Evolutionary conservation across 2,329 filamentous ascomycete species (phyloP), one percentile per base, ranked within the genome.

Genomic region (Stemphylium lycopersici): DNA sequence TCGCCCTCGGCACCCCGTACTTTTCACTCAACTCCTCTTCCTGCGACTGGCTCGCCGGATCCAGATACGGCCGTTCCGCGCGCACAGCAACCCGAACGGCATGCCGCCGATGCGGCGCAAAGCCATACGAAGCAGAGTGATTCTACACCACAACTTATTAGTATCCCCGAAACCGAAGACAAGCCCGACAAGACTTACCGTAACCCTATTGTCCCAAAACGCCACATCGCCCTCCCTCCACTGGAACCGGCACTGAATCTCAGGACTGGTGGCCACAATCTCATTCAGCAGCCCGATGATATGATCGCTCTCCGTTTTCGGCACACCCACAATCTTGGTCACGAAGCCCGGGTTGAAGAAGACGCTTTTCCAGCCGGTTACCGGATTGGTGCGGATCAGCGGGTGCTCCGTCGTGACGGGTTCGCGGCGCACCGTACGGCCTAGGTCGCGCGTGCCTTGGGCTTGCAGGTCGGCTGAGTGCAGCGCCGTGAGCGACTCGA

Each of bases 211-310:
- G 66, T 89, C 87, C 87, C 87, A 90, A 53, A 90, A 81, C 0
- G 86, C 86, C 1, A 90, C 84, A 52, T 88, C 87, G 37, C 84
- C 81, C 58, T 84, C 81, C 38, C 81, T 79, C 87, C 87, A 89
- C 60, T 83, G 80, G 66, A 88, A 85, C 15, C 88, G 81, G 5
- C 84, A 87, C 63, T 91, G 88, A 55, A 88, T 79, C 71, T 92
- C 89, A 37, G 88, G 87, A 6, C 80, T 84, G 1, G 82, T 83
- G 2, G 80, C 73, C 6, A 86, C 78, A 20, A 85, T 74, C 62
- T 84, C 81, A 31, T 83, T 84, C 31, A 86, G 75, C 41, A 80
- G 78, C 2, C 69, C 65, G 55, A 85, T 77, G 58, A 84, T 82
- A 37, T 77, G 72, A 58, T 84, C 81, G 31, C 76, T 80, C 69